phyloP scores from a whole-genome alignment of 2,329 filamentous ascomycete species.

The Stemphylium beticola region DNA sequence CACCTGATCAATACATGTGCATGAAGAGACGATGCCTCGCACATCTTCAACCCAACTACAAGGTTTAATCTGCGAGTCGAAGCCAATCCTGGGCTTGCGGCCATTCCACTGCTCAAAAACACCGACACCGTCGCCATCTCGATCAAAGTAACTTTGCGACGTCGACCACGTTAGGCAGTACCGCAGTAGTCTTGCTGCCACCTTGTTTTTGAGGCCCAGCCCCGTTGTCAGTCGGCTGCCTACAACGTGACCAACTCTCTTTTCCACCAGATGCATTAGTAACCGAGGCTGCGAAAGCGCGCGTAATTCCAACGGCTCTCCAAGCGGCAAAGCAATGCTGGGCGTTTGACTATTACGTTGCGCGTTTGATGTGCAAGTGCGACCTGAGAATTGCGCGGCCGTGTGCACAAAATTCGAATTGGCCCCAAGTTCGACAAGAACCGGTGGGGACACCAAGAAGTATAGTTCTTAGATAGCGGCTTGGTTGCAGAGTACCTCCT shows the following conservation, averaged over 20 bases:
- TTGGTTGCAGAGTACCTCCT: too few species aligned
- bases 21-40: neutral
- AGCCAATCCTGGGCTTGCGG: neutral
- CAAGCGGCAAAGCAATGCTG: neutral
- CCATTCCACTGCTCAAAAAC: neutral
- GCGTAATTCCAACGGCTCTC: neutral
- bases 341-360: neutral
- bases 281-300: neutral
- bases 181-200: neutral
- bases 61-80: neutral
- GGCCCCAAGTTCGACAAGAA: slow-evolving; percentile 8
- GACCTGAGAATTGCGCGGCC: slow-evolving; percentile 4
- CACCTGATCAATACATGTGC: neutral
- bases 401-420: slow-evolving; percentile 2
- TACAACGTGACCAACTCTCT: too few species aligned
- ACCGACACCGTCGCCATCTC: neutral
- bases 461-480: too few species aligned
- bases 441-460: slow-evolving; percentile 3
- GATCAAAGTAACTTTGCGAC: neutral
- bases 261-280: too few species aligned
- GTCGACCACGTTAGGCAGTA: neutral
- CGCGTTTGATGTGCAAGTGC: neutral
- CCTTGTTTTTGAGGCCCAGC: neutral
- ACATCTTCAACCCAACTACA: neutral
- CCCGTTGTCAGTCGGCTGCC: neutral